Percentiles rank a stretch among this genome's conserved stretches.
These are phyloP conservation scores for Harringtonia lauricola DNA, from an alignment of 2,329 filamentous ascomycete genomes.

Conservation along the genomic window DNA sequence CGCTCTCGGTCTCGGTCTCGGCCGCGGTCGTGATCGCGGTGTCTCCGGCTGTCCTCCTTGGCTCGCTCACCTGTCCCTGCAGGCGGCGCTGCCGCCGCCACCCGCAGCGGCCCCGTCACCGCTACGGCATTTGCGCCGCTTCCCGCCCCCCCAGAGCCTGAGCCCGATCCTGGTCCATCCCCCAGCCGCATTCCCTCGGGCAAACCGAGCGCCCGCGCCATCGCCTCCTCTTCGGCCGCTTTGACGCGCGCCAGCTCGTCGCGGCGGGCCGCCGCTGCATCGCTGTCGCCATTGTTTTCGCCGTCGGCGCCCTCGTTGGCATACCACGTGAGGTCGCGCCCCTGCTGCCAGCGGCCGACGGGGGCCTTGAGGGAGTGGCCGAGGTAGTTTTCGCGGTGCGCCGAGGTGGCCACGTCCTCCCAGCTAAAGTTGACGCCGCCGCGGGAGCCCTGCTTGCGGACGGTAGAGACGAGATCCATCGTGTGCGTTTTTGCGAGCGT, in stretches of 20 bases:
- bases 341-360: conserved; percentile 84
- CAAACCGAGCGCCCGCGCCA: conserved; percentile 71
- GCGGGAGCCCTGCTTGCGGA: conserved; percentile 83
- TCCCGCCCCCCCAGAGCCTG: conserved; percentile 24
- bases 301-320: conserved; percentile 31
- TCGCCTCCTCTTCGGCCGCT: conserved; percentile 85
- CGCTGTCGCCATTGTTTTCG: conserved; percentile 26
- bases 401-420: conserved; percentile 81
- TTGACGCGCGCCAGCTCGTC: conserved; percentile 77
- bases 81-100: not conserved
- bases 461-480: conserved; percentile 90
- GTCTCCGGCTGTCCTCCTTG: conserved; percentile 8
- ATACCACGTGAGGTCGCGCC: conserved; percentile 56
- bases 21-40: not conserved
- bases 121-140: conserved; percentile 59
- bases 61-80: not conserved
- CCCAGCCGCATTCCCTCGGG: conserved; percentile 28
- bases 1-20: not conserved
- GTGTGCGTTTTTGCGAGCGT: not conserved
- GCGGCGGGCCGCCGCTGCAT: conserved; percentile 37
- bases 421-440: conserved; percentile 95
- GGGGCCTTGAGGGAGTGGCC: conserved; percentile 88
- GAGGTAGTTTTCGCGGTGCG: conserved; percentile 80
- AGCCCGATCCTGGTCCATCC: conserved; percentile 35
- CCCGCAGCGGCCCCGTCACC: conserved; percentile 2